Evolutionary conservation across 805 yeast genomes (phyloP).

Genomic region (Metschnikowia hibisci): DNA sequence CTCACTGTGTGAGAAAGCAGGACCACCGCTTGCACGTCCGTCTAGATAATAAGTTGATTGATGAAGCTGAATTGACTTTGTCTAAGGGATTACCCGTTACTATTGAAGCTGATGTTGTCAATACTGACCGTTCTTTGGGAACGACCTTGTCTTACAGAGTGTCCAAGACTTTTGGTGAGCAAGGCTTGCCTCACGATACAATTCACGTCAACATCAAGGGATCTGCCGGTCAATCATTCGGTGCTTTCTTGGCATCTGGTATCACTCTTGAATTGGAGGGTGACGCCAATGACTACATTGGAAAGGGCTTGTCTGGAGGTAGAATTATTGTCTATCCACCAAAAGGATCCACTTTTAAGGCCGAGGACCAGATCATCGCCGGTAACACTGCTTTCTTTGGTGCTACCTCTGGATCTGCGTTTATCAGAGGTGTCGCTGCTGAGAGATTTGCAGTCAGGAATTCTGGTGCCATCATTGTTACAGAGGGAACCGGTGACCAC

Average conservation of each 20-base stretch:
- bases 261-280: conserved; percentile 93
- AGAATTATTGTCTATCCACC: conserved; percentile 91
- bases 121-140: conserved; percentile 96
- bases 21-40: conserved; percentile 92
- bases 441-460: conserved; percentile 98
- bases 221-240: conserved; percentile 97
- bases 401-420: conserved; percentile 93
- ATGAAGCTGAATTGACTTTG: conserved; percentile 91
- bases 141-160: conserved; percentile 91
- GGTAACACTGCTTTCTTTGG: conserved; percentile 98
- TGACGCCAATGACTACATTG: conserved; percentile 97
- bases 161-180: conserved; percentile 89
- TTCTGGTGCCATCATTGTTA: conserved; percentile 96
- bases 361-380: conserved; percentile 92
- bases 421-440: conserved; percentile 95
- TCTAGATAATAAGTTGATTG: conserved; percentile 91
- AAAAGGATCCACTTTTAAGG: conserved; percentile 73
- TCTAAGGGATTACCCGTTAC: conserved; percentile 95
- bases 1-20: conserved; percentile 86
- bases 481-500: conserved; percentile 97
- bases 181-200: conserved; percentile 92
- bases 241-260: conserved; percentile 96
- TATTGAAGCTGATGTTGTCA: conserved; percentile 87
- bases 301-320: conserved; percentile 97
- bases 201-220: conserved; percentile 89